A percentile compares a stretch with the other conserved stretches of the same genome.
Evolutionary conservation across 202 grass and related monocot species (phyloP).

Genomic region (Dendrocalamus latiflorus): DNA sequence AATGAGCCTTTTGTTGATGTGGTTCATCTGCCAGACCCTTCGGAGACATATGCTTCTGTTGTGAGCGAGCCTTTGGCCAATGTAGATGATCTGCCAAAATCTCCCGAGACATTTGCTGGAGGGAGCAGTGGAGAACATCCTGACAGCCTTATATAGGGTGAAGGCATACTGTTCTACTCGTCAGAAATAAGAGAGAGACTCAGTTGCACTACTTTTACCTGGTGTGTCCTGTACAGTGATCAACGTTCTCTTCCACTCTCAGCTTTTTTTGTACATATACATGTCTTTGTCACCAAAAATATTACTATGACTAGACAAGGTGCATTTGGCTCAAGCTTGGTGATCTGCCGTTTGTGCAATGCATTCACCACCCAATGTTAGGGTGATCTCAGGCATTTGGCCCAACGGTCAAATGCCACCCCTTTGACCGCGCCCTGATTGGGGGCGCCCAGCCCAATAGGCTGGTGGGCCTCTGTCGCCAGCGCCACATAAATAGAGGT

Average conservation of each 20-base stretch:
- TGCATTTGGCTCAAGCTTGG: neutral
- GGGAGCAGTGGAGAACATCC: slow-evolving; percentile 24
- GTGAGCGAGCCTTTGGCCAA: neutral
- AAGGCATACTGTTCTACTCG: neutral
- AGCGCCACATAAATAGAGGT: too few species aligned
- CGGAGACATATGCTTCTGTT: too few species aligned
- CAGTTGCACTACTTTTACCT: slow-evolving; percentile 10
- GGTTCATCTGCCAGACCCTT: too few species aligned
- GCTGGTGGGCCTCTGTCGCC: too few species aligned
- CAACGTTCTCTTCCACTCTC: neutral
- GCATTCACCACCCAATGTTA: too few species aligned
- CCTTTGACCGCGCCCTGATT: too few species aligned
- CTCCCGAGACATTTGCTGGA: slow-evolving; percentile 5
- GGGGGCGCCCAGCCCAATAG: too few species aligned
- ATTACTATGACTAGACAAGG: neutral
- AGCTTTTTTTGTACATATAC: slow-evolving; percentile 36
- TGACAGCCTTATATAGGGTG: slow-evolving; percentile 34
- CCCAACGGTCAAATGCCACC: too few species aligned
- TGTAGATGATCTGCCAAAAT: slow-evolving; percentile 6
- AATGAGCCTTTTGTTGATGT: too few species aligned
- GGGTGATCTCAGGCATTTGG: too few species aligned
- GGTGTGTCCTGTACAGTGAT: slow-evolving; percentile 21
- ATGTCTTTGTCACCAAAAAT: neutral
- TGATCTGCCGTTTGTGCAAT: neutral
- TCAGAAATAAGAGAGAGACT: neutral